These are phyloP conservation scores for Aspergillus panamensis DNA, from an alignment of 495 filamentous ascomycete species.

Conservation along the genomic window DNA sequence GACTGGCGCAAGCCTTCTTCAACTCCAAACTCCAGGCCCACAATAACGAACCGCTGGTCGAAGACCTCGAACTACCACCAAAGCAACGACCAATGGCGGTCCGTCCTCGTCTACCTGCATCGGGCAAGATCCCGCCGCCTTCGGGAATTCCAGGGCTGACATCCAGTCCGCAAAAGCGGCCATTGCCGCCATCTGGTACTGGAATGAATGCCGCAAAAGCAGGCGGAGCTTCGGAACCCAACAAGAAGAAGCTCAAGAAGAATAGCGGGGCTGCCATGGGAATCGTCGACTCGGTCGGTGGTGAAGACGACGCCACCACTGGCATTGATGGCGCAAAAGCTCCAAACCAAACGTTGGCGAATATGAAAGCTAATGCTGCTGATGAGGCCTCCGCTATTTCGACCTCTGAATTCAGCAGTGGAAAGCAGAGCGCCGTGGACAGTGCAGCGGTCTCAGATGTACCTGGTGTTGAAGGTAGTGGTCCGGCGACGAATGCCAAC, in stretches of 20 bases:
- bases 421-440: slow-evolving; percentile 10
- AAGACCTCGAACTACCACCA: slow-evolving; percentile 90
- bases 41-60: slow-evolving; percentile 74
- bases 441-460: slow-evolving; percentile 3
- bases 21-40: slow-evolving; percentile 79
- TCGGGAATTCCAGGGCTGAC: slow-evolving; percentile 29
- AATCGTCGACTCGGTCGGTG: slow-evolving; percentile 26
- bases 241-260: slow-evolving; percentile 49
- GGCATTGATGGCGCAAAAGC: slow-evolving; percentile 25
- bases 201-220: slow-evolving; percentile 23
- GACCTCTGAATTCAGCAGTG: slow-evolving; percentile 12
- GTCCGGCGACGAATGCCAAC: not conserved
- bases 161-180: slow-evolving; percentile 80
- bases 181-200: slow-evolving; percentile 40
- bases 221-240: slow-evolving; percentile 34
- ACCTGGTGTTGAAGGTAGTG: slow-evolving; percentile 11
- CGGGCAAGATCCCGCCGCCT: slow-evolving; percentile 72
- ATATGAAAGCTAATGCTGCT: slow-evolving; percentile 20
- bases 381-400: slow-evolving; percentile 22
- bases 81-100: slow-evolving; percentile 80
- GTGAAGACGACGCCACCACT: slow-evolving; percentile 30
- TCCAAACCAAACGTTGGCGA: slow-evolving; percentile 13
- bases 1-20: slow-evolving; percentile 85
- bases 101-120: slow-evolving; percentile 81
- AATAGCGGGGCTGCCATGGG: slow-evolving; percentile 38